A percentile compares a stretch with the other conserved stretches of the same genome.
phyloP scores from a whole-genome alignment of 202 grass and related monocot species.

The Panicum virgatum region DNA sequence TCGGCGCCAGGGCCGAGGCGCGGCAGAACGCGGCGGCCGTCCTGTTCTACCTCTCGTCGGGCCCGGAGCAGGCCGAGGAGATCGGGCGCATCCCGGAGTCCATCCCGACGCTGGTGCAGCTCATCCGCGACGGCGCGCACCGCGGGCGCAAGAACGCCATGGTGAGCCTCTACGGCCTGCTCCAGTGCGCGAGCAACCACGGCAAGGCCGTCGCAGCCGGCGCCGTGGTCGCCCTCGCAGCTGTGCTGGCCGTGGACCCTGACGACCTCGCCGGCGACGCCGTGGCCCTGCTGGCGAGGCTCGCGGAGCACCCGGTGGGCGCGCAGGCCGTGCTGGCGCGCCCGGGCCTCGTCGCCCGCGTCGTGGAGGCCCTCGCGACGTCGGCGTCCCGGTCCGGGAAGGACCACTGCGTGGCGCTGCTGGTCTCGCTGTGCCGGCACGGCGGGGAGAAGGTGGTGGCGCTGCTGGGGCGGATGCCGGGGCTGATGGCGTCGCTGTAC shows the following conservation, averaged over 20 bases:
- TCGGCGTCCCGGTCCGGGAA: conserved; percentile 38
- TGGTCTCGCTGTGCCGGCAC: conserved; percentile 51
- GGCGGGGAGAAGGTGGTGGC: conserved; percentile 52
- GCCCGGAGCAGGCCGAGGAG: conserved; percentile 52
- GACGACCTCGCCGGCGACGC: conserved; percentile 53
- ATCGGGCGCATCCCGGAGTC: conserved; percentile 72
- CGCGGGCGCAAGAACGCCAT: conserved; percentile 71
- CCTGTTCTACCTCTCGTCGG: conserved; percentile 77
- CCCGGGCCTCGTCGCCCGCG: conserved; percentile 26
- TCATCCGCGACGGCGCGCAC: conserved; percentile 52
- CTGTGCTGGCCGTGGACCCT: conserved; percentile 33
- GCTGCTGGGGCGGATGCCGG: conserved; percentile 48
- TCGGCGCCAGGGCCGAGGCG: conserved; percentile 48
- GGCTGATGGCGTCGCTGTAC: conserved; percentile 50
- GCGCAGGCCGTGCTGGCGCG: conserved; percentile 52
- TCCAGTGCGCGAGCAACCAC: conserved; percentile 53
- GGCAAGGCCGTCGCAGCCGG: conserved; percentile 52
- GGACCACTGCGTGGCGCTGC: conserved; percentile 55
- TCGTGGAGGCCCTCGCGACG: conserved; percentile 45
- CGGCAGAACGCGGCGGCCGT: conserved; percentile 81
- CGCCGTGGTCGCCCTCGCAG: conserved; percentile 46
- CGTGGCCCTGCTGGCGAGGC: conserved; percentile 62
- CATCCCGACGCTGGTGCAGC: conserved; percentile 64
- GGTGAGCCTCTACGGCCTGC: conserved; percentile 63
- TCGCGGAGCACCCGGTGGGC: conserved; percentile 53